Evolutionary conservation across 2,329 filamentous ascomycete genomes (phyloP), one percentile per base, ranked within the genome.

Genomic region (Purpureocillium lavendulum): DNA sequence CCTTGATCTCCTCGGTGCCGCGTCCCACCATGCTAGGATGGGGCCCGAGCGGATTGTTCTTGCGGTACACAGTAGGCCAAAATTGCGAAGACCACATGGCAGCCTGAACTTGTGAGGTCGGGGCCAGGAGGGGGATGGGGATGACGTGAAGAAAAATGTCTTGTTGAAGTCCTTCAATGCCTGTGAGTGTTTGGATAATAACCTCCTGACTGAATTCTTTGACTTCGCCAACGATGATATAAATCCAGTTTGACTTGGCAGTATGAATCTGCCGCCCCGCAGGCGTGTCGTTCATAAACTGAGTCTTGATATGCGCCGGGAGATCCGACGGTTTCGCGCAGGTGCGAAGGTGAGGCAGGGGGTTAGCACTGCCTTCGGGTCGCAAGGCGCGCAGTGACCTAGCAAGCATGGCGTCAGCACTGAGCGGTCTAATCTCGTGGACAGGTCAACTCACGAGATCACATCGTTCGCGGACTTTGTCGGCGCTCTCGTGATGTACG

Each of bases 41-140:
- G 14, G 87, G 86, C 4, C 87, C 87, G 43, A 89, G 84, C 2
- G 86, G 86, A 54, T 92, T 92, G 49, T 84, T 89, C 65, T 88
- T 88, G 47, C 86, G 82, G 64, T 92, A 94, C 36, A 89, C 77
- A 2, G 82, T 84, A 11, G 87, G 87, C 87, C 87, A 94, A 59
- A 87, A 90, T 49, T 81, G 72, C 28, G 75, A 68, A 18, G 79
- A 82, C 85, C 85, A 92, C 56, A 77, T 67, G 18, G 75, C 75
- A 8, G 87, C 84, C 58, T 90, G 84, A 30, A 82, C 70, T 49
- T 82, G 75, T 4, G 84, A 89, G 5, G 82, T 87, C 2, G 87
- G 87, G 17, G 85, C 73, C 33, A 87, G 66, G 18, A 82, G 66
- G 7, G 87, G 87, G 11, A 92, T 81, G 0, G 78, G 74, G 40